phyloP scores from a whole-genome alignment of 2,329 filamentous ascomycete genomes.

The Exserohilum rostratum region DNA sequence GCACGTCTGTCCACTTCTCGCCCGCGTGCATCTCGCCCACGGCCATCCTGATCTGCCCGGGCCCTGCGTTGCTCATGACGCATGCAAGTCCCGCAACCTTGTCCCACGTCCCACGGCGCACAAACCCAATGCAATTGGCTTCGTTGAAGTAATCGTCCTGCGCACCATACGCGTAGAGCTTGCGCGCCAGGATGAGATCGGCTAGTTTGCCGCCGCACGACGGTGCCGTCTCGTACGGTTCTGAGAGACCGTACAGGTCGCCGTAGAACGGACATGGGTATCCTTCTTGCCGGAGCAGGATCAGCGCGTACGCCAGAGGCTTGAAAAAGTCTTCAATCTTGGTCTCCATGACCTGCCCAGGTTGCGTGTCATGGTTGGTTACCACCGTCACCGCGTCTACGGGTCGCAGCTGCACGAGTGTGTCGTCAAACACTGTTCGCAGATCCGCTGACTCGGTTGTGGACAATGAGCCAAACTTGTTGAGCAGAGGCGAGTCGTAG shows the following conservation, averaged over 20 bases:
- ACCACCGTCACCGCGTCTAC: conserved; percentile 70
- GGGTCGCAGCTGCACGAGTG: conserved; percentile 62
- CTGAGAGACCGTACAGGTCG: conserved; percentile 69
- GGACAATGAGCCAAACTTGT: conserved; percentile 69
- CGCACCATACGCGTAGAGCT: conserved; percentile 69
- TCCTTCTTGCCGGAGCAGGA: conserved; percentile 68
- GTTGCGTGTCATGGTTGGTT: conserved; percentile 74
- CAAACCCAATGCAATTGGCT: conserved; percentile 67
- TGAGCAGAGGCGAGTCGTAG: conserved; percentile 72
- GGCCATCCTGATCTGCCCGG: conserved; percentile 63
- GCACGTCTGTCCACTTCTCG: conserved; percentile 68
- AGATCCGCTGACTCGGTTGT: conserved; percentile 64
- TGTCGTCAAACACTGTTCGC: conserved; percentile 66
- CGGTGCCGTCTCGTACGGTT: conserved; percentile 59
- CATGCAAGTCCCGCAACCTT: conserved; percentile 56
- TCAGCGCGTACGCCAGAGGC: conserved; percentile 72
- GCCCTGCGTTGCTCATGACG: conserved; percentile 56
- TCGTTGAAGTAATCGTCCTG: conserved; percentile 69
- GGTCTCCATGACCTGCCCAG: conserved; percentile 67
- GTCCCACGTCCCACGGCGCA: conserved; percentile 59
- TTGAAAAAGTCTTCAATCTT: conserved; percentile 72
- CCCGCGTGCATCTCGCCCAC: conserved; percentile 64
- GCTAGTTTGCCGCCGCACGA: conserved; percentile 62
- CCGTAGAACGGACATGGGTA: conserved; percentile 74
- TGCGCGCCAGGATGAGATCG: conserved; percentile 65